Evolutionary conservation across 73 alveolate species (phyloP).

Genomic region (Loxodes magnus): DNA sequence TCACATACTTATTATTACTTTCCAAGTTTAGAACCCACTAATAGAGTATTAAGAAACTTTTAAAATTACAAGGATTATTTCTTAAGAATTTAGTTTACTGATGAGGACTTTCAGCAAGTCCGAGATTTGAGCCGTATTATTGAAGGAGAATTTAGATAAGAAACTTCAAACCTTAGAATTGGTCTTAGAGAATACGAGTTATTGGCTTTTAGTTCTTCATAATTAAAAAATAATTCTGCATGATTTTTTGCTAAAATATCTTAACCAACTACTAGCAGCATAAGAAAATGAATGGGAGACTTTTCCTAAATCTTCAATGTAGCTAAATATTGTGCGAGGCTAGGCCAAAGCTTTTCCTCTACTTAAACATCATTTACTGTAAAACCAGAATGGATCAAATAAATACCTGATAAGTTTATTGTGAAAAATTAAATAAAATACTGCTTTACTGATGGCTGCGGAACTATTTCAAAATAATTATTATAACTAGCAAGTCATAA

Average conservation of each 20-base stretch:
- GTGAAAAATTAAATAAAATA: slow-evolving; percentile 29
- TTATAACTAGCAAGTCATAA: slow-evolving; percentile 22
- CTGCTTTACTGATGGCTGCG: slow-evolving; percentile 71
- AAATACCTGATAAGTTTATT: slow-evolving; percentile 16
- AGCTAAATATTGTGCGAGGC: slow-evolving; percentile 74
- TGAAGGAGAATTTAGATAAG: too few species aligned
- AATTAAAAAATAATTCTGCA: slow-evolving; percentile 58
- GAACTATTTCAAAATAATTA: slow-evolving; percentile 61
- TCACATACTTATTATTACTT: too few species aligned
- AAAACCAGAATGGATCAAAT: slow-evolving; percentile 33
- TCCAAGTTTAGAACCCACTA: too few species aligned
- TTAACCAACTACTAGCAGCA: slow-evolving; percentile 22
- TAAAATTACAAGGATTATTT: too few species aligned
- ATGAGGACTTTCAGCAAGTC: too few species aligned
- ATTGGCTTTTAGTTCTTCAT: slow-evolving; percentile 72
- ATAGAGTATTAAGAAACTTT: too few species aligned
- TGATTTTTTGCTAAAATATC: slow-evolving; percentile 58
- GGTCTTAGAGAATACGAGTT: slow-evolving; percentile 35
- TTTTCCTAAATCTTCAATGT: slow-evolving; percentile 43
- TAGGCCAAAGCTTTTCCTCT: slow-evolving; percentile 73
- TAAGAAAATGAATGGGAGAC: slow-evolving; percentile 55
- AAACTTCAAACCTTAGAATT: slow-evolving; percentile 28
- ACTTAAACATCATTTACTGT: slow-evolving; percentile 35
- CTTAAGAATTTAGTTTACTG: too few species aligned
- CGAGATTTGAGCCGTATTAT: too few species aligned